Evolutionary conservation across 805 yeast species (phyloP).

Genomic region (Scheffersomyces lignosus): DNA sequence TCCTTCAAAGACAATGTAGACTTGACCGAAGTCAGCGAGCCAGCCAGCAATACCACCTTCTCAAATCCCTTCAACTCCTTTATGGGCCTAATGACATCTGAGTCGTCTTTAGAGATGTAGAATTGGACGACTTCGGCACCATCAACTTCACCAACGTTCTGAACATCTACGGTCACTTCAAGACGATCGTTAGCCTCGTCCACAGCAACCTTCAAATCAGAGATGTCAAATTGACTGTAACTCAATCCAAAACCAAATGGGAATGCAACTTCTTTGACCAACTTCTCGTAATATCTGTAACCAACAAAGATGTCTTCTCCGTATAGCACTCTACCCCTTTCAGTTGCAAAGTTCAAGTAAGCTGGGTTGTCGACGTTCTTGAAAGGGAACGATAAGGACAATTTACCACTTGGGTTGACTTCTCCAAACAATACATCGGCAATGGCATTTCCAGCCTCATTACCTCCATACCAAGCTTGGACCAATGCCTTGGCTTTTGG

Average conservation of each 20-base stretch:
- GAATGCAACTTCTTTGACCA: slow-evolving; percentile 24
- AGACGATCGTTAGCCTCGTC: slow-evolving; percentile 16
- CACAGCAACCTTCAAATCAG: slow-evolving; percentile 12
- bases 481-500: slow-evolving; percentile 21
- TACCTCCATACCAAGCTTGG: slow-evolving; percentile 40
- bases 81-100: slow-evolving; percentile 21
- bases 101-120: slow-evolving; percentile 18
- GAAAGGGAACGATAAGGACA: slow-evolving; percentile 24
- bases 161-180: slow-evolving; percentile 16
- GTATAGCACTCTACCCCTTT: slow-evolving; percentile 31
- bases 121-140: slow-evolving; percentile 32
- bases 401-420: slow-evolving; percentile 30
- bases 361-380: slow-evolving; percentile 27
- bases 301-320: slow-evolving; percentile 36
- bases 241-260: slow-evolving; percentile 36
- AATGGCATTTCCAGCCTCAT: slow-evolving; percentile 31
- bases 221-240: slow-evolving; percentile 24
- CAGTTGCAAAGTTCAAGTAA: slow-evolving; percentile 27
- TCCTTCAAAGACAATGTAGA: slow-evolving; percentile 23
- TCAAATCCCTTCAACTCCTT: slow-evolving; percentile 33
- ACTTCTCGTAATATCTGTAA: slow-evolving; percentile 30
- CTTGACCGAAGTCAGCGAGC: slow-evolving; percentile 12
- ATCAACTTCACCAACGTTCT: slow-evolving; percentile 22
- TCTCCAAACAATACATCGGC: slow-evolving; percentile 36
- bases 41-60: slow-evolving; percentile 22